These are phyloP conservation scores for Dichomitus squalens DNA, from an alignment of 1,284 basidiomycete species.

Conservation along the genomic window DNA sequence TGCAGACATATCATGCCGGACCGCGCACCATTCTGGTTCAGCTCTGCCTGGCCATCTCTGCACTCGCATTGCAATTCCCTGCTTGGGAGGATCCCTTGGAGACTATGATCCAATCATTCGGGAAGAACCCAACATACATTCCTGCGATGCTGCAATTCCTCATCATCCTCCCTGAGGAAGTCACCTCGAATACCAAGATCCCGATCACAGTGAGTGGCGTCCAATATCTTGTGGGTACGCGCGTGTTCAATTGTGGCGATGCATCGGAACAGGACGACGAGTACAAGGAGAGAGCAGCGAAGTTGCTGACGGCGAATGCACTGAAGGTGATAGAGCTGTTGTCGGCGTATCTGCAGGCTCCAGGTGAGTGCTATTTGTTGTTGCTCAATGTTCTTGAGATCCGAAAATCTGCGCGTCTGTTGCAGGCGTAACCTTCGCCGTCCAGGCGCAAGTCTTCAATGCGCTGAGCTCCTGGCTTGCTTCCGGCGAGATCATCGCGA, in stretches of 20 bases:
- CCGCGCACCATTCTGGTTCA: constrained; percentile 90
- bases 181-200: constrained; percentile 84
- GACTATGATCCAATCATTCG: constrained; percentile 85
- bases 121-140: constrained; percentile 83
- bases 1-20: constrained; percentile 71
- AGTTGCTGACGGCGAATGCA: constrained; percentile 75
- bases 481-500: constrained; percentile 81
- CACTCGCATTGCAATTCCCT: constrained; percentile 91
- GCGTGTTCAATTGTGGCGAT: background rate
- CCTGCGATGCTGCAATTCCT: constrained; percentile 88
- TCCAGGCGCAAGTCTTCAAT: constrained; percentile 88
- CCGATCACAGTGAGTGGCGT: constrained; percentile 75
- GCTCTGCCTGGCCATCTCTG: constrained; percentile 87
- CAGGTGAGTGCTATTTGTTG: constrained; percentile 56
- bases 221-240: background rate
- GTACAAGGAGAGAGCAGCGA: constrained; percentile 65
- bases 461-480: constrained; percentile 89
- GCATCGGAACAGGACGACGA: constrained; percentile 68
- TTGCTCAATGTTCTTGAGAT: constrained; percentile 1
- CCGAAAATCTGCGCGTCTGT: background rate
- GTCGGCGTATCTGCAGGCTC: constrained; percentile 88
- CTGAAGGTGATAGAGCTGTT: constrained; percentile 79
- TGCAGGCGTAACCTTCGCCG: constrained; percentile 78
- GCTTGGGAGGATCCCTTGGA: constrained; percentile 85
- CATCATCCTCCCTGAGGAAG: constrained; percentile 90